Base-by-base conservation (phyloP, 2,329 filamentous ascomycete genomes). In the Alternaria dauci region DNA sequence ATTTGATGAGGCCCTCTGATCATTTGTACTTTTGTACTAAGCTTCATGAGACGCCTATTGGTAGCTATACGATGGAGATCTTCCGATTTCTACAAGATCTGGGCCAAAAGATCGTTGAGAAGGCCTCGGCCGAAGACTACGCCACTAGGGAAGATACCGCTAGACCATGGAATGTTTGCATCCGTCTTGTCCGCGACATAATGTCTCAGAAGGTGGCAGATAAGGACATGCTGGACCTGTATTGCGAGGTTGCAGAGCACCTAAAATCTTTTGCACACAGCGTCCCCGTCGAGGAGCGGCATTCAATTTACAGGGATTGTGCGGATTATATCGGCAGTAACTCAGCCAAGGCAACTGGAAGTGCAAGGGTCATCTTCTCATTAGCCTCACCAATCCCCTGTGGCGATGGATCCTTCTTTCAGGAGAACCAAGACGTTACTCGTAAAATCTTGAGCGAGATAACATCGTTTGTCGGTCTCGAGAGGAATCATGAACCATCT, bases 131-230 rank as follows among this genome's bases (percentile, higher is more conserved):
- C 1, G 48, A 65, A n/a, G 61, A 67, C 12, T 58, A 65, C 25
- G 62, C 59, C 20, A 67, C 66, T 54, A 64, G 53, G 23, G 52
- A 48, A 9, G 55, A 58, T 16, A 66, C 74, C 71, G 78, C 69
- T 55, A 80, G 71, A 74, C 84, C 85, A 2, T 81, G 86, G 66
- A 82, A 83, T 44, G 74, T 89, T 16, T 88, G 85, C 60, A 81
- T 94, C 52, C 86, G 90, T 25, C 78, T 96, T 18, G 84, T 95
- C 42, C 88, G 91, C 62, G 89, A 94, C 69, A 89, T 91, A 3
- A 89, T 89, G 0, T 83, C 87, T 80, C 20, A 77, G 43, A 68
- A 59, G 83, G 8, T 83, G 85, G 82, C 83, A 5, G 83, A 86
- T 8, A 83, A 88, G 52, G 84, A 87, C 8, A 83, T 87, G 67